phyloP scores from a whole-genome alignment of 768 basidiomycete species.

The Tricholoma saponaceum region DNA sequence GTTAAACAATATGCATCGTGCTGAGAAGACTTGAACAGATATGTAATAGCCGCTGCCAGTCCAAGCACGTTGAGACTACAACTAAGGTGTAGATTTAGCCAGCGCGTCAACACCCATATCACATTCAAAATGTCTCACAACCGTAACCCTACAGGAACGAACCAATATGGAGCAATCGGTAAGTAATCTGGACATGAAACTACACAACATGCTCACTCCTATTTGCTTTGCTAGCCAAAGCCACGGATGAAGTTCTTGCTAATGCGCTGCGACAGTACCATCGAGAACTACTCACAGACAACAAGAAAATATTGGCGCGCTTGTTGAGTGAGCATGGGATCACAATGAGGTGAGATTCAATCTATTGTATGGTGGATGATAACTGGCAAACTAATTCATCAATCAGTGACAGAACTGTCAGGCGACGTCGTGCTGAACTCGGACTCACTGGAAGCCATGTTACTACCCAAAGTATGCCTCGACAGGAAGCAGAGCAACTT shows the following conservation, averaged over 20 bases:
- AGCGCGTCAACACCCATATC: too few relatives aligned
- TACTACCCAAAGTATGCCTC: constrained; percentile 2
- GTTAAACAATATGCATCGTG: too few relatives aligned
- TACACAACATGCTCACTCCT: background rate
- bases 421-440: background rate
- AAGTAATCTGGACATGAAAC: too few relatives aligned
- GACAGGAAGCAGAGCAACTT: background rate
- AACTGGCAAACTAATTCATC: too few relatives aligned
- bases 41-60: too few relatives aligned
- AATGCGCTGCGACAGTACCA: constrained; percentile 17
- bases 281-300: constrained; percentile 11
- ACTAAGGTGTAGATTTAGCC: too few relatives aligned
- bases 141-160: too few relatives aligned
- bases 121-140: too few relatives aligned
- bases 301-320: constrained; percentile 12
- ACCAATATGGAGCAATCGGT: too few relatives aligned
- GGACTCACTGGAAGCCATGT: background rate
- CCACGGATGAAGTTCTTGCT: constrained; percentile 8
- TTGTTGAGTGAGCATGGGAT: constrained; percentile 16
- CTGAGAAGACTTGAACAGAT: too few relatives aligned
- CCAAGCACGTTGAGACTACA: too few relatives aligned
- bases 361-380: background rate
- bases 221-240: background rate
- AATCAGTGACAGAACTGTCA: background rate
- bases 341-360: constrained; percentile 7